phyloP scores from a whole-genome alignment of 345 rosid genomes.

The Salix brachista region DNA sequence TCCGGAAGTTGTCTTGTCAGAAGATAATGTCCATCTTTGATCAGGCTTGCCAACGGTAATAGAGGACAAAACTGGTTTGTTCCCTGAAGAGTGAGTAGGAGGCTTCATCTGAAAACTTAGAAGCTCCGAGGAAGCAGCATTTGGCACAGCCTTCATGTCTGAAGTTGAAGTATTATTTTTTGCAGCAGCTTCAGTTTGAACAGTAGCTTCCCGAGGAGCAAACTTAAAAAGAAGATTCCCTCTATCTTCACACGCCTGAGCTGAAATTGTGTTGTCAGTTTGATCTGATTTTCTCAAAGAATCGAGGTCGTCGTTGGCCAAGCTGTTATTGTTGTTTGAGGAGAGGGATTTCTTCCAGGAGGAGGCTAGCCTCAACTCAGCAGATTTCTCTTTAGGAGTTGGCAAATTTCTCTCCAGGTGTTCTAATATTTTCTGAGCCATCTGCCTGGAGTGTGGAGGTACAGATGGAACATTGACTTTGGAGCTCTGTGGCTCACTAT shows the following conservation, averaged over 20 bases:
- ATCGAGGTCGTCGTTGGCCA: constrained; percentile 23
- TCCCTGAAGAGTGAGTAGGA: constrained; percentile 40
- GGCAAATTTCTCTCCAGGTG: constrained; percentile 63
- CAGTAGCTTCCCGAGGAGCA: constrained; percentile 25
- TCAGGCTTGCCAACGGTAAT: constrained; percentile 53
- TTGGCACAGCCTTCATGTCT: constrained; percentile 23
- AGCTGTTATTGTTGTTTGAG: constrained; percentile 32
- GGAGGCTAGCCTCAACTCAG: constrained; percentile 69
- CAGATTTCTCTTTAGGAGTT: constrained; percentile 62
- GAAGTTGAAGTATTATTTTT: constrained; percentile 30
- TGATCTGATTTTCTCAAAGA: constrained; percentile 26
- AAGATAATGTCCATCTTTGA: constrained; percentile 45
- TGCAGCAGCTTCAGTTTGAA: constrained; percentile 24
- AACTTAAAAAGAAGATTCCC: constrained; percentile 29
- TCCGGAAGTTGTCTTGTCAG: constrained; percentile 40
- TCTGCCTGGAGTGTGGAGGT: constrained; percentile 75
- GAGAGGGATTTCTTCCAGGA: constrained; percentile 45
- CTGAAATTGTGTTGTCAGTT: constrained; percentile 24
- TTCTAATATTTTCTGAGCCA: constrained; percentile 73
- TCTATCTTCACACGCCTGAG: constrained; percentile 31
- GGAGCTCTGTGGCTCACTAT: constrained; percentile 33
- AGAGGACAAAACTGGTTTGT: constrained; percentile 52
- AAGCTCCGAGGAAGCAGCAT: constrained; percentile 26
- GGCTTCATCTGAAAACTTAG: constrained; percentile 39
- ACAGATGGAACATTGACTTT: constrained; percentile 47